Evolutionary conservation across 345 rosid species (phyloP), one percentile per base, ranked within the genome.

Genomic region (Pelargonium nanum): DNA sequence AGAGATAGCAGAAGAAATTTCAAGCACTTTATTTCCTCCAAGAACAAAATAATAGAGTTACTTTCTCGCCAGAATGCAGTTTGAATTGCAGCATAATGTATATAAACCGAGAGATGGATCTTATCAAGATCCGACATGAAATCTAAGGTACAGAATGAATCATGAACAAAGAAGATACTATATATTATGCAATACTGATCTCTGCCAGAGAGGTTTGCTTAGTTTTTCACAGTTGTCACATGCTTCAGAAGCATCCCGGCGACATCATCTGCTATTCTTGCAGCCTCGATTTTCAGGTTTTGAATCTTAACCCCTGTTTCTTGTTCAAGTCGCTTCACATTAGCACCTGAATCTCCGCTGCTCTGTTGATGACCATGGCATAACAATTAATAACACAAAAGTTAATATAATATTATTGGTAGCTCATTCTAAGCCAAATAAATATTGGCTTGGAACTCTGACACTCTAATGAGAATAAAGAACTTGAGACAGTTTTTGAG

Each of bases 311-410:
- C 63, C 4, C 79, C 87, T 15, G 98, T 91, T 81, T 91, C 98
- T 61, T 67, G 63, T 64, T 91, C 98, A 28, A 91, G 83, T 69
- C 98, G 75, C 83, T 91, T 88, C 76, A 91, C 96, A 61, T 91
- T 91, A 21, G 96, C 96, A 64, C 97, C 96, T 0, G 96, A 91
- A 67, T 88, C 91, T 64, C 96, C 96, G 19, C 92, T 86, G 44
- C 85, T 88, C 92, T 91, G 92, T 40, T 40, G 48, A 2, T 40
- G n/a, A n/a, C 15, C 3, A 40, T 40, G 48, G 15, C 48, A 40
- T 6, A 15, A 40, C 10, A 30, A 30, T 40, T 16, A 22, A 22
- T 10, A 55, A 55, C n/a, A 22, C 57, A 22, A 26, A 5, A 23
- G 44, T 34, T 34, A 63, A 17, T 4, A 25, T 9, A 55, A 22